phyloP scores from a whole-genome alignment of 129 eudicot genomes.

The Silybum marianum region DNA sequence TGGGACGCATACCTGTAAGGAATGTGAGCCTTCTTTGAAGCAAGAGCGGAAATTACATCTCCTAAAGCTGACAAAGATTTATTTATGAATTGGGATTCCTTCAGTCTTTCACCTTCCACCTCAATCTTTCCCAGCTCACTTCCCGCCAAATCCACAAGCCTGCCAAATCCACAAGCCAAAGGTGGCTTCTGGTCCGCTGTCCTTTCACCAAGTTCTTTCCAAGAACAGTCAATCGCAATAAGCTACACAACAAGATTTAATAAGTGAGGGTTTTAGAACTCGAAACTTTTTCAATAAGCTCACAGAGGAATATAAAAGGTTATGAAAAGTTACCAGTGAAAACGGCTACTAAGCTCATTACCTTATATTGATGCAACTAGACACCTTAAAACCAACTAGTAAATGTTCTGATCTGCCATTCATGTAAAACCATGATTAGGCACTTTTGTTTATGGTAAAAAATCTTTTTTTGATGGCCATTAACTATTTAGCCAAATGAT shows the following conservation, averaged over 20 bases:
- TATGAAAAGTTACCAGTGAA: conserved; percentile 71
- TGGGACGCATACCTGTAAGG: conserved; percentile 76
- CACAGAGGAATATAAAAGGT: background rate
- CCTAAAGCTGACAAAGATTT: conserved; percentile 96
- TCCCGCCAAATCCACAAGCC: conserved; percentile 96
- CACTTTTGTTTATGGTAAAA: too few species aligned
- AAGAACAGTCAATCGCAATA: conserved; percentile 75
- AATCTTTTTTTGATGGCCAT: too few species aligned
- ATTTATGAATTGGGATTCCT: conserved; percentile 93
- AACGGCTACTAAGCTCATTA: conserved; percentile 24
- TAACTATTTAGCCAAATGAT: background rate
- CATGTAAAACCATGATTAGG: too few species aligned
- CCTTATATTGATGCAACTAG: too few species aligned
- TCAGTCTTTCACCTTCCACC: conserved; percentile 93
- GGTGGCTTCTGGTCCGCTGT: conserved; percentile 82
- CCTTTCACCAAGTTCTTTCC: conserved; percentile 78
- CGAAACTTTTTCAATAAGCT: background rate
- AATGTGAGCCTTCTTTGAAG: conserved; percentile 85
- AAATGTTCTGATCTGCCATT: too few species aligned
- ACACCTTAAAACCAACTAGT: too few species aligned
- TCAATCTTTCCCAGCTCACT: conserved; percentile 92
- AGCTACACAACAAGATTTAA: conserved; percentile 51
- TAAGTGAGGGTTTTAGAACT: conserved; percentile 10
- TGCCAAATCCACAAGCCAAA: too few species aligned
- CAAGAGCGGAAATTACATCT: conserved; percentile 95